These are phyloP conservation scores for Pholiota adiposa DNA, from an alignment of 1,284 basidiomycete species.

Conservation along the genomic window DNA sequence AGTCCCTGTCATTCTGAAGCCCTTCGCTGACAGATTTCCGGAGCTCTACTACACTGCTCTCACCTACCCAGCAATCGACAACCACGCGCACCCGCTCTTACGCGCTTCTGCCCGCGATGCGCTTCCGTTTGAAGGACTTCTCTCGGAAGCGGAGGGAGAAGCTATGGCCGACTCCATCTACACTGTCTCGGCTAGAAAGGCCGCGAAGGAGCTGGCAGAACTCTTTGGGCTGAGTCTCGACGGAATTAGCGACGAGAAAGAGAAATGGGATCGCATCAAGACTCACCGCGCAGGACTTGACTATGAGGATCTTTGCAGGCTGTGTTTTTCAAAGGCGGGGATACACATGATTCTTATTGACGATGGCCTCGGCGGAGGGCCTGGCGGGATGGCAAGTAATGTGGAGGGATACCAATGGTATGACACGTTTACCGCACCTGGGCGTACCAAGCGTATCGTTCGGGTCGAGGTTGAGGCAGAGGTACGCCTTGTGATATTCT, in stretches of 20 bases:
- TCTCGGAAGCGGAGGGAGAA: slow-evolving; percentile 64
- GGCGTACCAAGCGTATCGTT: slow-evolving; percentile 62
- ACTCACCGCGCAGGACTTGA: slow-evolving; percentile 41
- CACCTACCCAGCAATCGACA: slow-evolving; percentile 60
- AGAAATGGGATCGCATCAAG: slow-evolving; percentile 65
- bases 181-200: slow-evolving; percentile 63
- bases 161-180: slow-evolving; percentile 55
- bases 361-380: slow-evolving; percentile 62
- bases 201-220: slow-evolving; percentile 54
- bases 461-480: slow-evolving; percentile 70
- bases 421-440: slow-evolving; percentile 51
- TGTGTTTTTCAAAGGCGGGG: slow-evolving; percentile 53
- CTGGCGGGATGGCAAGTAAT: slow-evolving; percentile 34
- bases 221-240: slow-evolving; percentile 46
- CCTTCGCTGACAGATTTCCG: slow-evolving; percentile 13
- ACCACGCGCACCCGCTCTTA: slow-evolving; percentile 77
- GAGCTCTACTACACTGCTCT: slow-evolving; percentile 35
- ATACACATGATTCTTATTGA: slow-evolving; percentile 73
- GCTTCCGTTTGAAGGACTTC: slow-evolving; percentile 61
- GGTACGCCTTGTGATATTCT: slow-evolving; percentile 44
- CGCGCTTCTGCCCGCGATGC: slow-evolving; percentile 45
- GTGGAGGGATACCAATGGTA: slow-evolving; percentile 64
- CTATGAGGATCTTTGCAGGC: slow-evolving; percentile 60
- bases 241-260: slow-evolving; percentile 24
- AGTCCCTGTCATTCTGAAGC: background rate